Conservation (phyloP, 257 asterid species). For the Nicotiana tabacum region DNA sequence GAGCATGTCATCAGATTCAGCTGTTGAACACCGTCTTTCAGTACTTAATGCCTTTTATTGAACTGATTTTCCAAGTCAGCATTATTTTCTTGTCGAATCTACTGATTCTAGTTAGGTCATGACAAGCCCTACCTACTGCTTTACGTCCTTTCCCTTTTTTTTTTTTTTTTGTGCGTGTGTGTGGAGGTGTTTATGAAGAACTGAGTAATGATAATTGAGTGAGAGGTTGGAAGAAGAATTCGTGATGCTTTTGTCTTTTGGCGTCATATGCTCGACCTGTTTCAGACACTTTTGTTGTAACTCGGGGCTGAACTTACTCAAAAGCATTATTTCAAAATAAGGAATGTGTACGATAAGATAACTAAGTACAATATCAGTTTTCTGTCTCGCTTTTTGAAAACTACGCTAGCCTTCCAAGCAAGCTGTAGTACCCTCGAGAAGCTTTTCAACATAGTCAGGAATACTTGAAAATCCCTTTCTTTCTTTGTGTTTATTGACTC, state of each 20-base stretch:
- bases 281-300: neutral
- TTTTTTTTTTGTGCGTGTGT: no score
- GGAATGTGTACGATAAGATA: neutral
- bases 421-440: neutral
- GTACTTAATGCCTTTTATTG: neutral
- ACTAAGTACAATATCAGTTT: neutral
- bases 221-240: neutral
- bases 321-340: neutral
- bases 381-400: no score
- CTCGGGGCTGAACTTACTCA: neutral
- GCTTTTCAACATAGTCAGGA: neutral
- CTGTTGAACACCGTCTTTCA: neutral
- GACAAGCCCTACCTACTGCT: neutral
- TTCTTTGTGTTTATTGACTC: neutral
- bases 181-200: neutral
- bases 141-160: neutral
- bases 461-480: neutral
- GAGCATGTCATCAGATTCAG: constrained; percentile 3
- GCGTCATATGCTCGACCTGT: neutral
- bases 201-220: neutral
- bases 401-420: no score
- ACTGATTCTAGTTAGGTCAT: neutral
- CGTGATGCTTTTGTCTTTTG: neutral
- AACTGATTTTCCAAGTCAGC: neutral
- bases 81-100: neutral